Evolutionary conservation across 2,329 filamentous ascomycete species (phyloP).

Genomic region (Colletotrichum neosansevieriae): DNA sequence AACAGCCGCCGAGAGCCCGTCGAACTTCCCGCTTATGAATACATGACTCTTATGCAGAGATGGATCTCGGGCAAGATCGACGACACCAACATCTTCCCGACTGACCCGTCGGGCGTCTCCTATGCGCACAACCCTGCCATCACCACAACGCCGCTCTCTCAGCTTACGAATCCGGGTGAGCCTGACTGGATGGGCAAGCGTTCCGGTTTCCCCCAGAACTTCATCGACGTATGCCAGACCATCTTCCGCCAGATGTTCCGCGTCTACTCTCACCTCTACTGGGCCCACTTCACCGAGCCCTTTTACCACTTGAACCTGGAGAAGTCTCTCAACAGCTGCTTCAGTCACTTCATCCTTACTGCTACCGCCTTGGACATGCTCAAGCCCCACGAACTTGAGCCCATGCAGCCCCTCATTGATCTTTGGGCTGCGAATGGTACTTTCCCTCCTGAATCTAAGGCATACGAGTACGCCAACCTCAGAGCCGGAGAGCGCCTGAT

Average conservation of each 20-base stretch:
- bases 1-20: slow-evolving; percentile 89
- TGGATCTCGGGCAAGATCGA: slow-evolving; percentile 98
- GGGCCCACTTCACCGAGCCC: slow-evolving; percentile 89
- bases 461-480: slow-evolving; percentile 74
- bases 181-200: slow-evolving; percentile 88
- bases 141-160: slow-evolving; percentile 69
- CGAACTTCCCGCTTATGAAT: slow-evolving; percentile 91
- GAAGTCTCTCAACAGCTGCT: slow-evolving; percentile 88
- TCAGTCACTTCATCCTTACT: slow-evolving; percentile 85
- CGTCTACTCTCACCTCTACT: slow-evolving; percentile 97
- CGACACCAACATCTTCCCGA: slow-evolving; percentile 90
- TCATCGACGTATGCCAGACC: slow-evolving; percentile 89
- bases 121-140: slow-evolving; percentile 72
- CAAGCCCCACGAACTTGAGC: slow-evolving; percentile 89
- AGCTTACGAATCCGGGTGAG: slow-evolving; percentile 71
- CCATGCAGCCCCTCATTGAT: slow-evolving; percentile 94
- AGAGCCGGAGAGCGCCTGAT: slow-evolving; percentile 70
- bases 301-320: slow-evolving; percentile 86
- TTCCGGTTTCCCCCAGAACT: slow-evolving; percentile 91
- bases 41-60: slow-evolving; percentile 95
- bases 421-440: slow-evolving; percentile 91
- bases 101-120: slow-evolving; percentile 79
- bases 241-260: slow-evolving; percentile 99
- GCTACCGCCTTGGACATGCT: slow-evolving; percentile 86
- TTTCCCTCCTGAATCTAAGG: slow-evolving; percentile 81